These are phyloP conservation scores for Verticillium dahliae DNA, from an alignment of 2,329 filamentous ascomycete species.

Conservation along the genomic window DNA sequence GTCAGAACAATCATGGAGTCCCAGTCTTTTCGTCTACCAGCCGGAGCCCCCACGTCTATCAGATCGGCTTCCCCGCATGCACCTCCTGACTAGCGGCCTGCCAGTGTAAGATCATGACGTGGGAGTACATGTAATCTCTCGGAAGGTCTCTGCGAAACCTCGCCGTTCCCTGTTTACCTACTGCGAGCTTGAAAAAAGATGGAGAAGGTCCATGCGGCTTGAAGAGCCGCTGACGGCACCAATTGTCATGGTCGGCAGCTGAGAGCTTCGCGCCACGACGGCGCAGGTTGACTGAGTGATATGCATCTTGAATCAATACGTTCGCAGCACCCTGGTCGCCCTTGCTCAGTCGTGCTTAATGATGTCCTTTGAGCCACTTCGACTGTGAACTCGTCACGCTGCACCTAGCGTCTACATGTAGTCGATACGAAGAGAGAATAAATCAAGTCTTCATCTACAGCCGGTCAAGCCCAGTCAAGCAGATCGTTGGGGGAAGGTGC, in stretches of 20 bases:
- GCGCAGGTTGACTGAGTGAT: too few relatives aligned
- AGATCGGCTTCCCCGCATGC: neutral
- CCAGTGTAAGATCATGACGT: too few relatives aligned
- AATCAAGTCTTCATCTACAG: too few relatives aligned
- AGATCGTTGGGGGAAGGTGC: too few relatives aligned
- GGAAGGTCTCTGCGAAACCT: neutral
- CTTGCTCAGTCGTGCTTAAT: too few relatives aligned
- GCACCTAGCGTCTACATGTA: neutral
- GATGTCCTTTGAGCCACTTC: too few relatives aligned
- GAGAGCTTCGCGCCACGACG: too few relatives aligned
- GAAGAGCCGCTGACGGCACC: neutral
- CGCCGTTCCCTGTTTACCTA: neutral
- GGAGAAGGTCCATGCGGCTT: neutral
- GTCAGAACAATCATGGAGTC: neutral
- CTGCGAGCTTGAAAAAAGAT: neutral
- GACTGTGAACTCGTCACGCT: neutral
- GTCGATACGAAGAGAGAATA: too few relatives aligned
- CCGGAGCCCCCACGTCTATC: neutral
- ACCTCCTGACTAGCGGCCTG: neutral
- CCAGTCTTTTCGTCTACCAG: neutral
- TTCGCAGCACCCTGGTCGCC: neutral
- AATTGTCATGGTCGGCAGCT: too few relatives aligned
- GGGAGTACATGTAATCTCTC: neutral
- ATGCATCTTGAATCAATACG: too few relatives aligned
- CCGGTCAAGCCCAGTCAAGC: too few relatives aligned